A percentile compares a stretch with the other conserved stretches of the same genome.
Evolutionary conservation across 768 basidiomycete species (phyloP).

Genomic region (Podaxis sp.): DNA sequence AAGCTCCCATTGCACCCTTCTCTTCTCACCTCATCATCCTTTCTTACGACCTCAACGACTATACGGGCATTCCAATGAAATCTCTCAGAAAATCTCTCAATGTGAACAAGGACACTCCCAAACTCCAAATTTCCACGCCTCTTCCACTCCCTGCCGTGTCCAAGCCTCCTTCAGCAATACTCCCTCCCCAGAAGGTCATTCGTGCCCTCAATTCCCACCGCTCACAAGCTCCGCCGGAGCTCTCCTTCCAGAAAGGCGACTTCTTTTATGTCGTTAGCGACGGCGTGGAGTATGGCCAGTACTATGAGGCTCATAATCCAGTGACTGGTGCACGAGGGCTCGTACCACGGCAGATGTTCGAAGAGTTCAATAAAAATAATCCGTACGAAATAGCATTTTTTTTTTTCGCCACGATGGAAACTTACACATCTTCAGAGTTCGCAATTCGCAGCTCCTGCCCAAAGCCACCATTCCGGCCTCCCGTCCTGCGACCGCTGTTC

Average conservation of each 20-base stretch:
- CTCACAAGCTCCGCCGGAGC: conserved; percentile 75
- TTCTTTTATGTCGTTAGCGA: conserved; percentile 96
- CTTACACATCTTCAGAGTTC: conserved; percentile 30
- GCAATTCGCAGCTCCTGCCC: conserved; percentile 39
- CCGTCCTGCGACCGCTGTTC: conserved; percentile 19
- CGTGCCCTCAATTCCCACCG: conserved; percentile 70
- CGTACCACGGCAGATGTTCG: conserved; percentile 85
- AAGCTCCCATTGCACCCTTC: conserved; percentile 6
- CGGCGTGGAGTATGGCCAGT: conserved; percentile 50
- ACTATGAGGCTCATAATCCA: conserved; percentile 96
- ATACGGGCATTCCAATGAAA: conserved; percentile 53
- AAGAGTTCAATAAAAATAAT: conserved; percentile 82
- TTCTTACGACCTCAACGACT: conserved; percentile 9
- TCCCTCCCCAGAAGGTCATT: conserved; percentile 94
- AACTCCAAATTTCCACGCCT: conserved; percentile 70
- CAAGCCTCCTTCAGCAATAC: conserved; percentile 65
- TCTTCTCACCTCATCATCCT: conserved; percentile 13
- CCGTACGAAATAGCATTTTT: conserved; percentile 42
- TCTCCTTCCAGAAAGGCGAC: conserved; percentile 91
- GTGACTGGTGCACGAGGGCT: conserved; percentile 87
- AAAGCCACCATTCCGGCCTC: conserved; percentile 16
- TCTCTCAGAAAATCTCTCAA: conserved; percentile 80
- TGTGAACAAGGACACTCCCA: conserved; percentile 54
- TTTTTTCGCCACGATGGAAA: conserved; percentile 13
- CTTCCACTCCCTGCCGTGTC: conserved; percentile 64